Conservation (phyloP, 805 yeast genomes). For the Myxozyma mucilagina region DNA sequence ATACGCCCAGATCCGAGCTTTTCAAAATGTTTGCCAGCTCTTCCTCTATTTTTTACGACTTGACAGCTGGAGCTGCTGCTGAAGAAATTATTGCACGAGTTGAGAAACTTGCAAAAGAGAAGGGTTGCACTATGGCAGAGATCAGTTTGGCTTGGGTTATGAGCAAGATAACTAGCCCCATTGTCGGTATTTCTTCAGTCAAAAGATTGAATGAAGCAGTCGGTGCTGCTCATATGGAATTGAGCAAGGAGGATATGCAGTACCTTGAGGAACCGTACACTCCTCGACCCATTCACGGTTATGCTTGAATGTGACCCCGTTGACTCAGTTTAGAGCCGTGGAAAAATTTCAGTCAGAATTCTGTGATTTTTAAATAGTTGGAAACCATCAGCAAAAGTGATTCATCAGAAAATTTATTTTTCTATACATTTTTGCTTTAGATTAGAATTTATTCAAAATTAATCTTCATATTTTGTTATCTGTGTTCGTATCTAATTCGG, state of each 20-base stretch:
- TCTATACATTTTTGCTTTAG: no score
- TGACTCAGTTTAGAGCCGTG: no score
- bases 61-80: constrained; percentile 13
- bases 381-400: no score
- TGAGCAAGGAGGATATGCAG: constrained; percentile 41
- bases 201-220: constrained; percentile 56
- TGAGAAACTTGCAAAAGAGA: constrained; percentile 53
- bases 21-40: background rate
- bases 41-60: background rate
- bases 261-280: constrained; percentile 39
- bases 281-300: constrained; percentile 20
- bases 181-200: constrained; percentile 53
- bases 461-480: no score
- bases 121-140: constrained; percentile 52
- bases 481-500: no score
- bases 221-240: constrained; percentile 44
- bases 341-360: no score
- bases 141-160: constrained; percentile 57
- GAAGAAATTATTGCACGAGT: constrained; percentile 44
- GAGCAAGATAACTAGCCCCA: constrained; percentile 53
- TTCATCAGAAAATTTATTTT: no score
- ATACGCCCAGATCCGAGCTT: constrained; percentile 9
- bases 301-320: background rate
- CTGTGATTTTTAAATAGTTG: no score
- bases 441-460: no score